A percentile compares a stretch with the other conserved stretches of the same genome.
These are phyloP conservation scores for Entomortierella lignicola DNA, from an alignment of 192 early-diverging fungal genomes.

Conservation along the genomic window DNA sequence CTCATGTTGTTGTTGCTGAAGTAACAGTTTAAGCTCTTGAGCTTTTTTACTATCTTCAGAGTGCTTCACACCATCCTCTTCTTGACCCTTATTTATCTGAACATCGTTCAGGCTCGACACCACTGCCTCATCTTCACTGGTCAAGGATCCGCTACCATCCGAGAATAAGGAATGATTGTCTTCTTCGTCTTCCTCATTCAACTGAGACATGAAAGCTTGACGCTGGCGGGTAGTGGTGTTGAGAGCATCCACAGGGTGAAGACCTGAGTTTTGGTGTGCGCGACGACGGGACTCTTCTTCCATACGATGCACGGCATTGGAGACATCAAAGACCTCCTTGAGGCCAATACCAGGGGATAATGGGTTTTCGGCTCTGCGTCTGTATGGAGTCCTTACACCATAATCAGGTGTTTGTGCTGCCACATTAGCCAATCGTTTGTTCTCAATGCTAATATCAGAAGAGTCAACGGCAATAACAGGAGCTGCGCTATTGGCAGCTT, in stretches of 20 bases:
- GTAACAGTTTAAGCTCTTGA: neutral
- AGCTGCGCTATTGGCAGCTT: neutral
- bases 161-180: slow-evolving; percentile 8
- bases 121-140: slow-evolving; percentile 41
- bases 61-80: slow-evolving; percentile 5
- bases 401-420: slow-evolving; percentile 16
- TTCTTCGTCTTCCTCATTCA: slow-evolving; percentile 47
- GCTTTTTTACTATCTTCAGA: neutral
- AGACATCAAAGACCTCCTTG: slow-evolving; percentile 81
- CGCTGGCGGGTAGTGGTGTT: slow-evolving; percentile 25
- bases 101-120: slow-evolving; percentile 12
- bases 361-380: slow-evolving; percentile 61
- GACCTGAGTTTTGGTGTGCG: slow-evolving; percentile 13
- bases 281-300: slow-evolving; percentile 68
- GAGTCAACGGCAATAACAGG: slow-evolving; percentile 19
- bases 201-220: slow-evolving; percentile 55
- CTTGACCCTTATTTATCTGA: slow-evolving; percentile 17
- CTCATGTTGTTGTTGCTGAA: slow-evolving; percentile 51
- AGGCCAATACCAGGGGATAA: slow-evolving; percentile 67
- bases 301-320: slow-evolving; percentile 82
- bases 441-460: slow-evolving; percentile 16
- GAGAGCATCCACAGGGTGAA: slow-evolving; percentile 33
- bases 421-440: slow-evolving; percentile 26
- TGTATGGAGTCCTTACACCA: slow-evolving; percentile 39
- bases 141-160: slow-evolving; percentile 13